A percentile compares a stretch with the other conserved stretches of the same genome.
Conservation (phyloP, 805 yeast species). For the Metschnikowia colocasiae region DNA sequence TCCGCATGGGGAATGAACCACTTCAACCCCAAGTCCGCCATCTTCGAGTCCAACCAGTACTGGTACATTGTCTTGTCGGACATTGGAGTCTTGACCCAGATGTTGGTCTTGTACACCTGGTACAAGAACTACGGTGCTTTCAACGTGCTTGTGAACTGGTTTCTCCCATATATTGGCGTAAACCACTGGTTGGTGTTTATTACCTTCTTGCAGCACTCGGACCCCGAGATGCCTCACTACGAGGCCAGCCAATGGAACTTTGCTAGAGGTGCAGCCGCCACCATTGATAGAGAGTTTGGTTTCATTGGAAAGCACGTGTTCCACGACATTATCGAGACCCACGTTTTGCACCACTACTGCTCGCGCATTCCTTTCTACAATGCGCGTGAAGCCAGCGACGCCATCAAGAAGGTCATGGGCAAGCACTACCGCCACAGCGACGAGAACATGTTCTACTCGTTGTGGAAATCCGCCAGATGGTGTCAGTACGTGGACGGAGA, state of each 20-base stretch:
- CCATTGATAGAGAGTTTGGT: constrained; percentile 81
- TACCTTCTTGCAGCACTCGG: constrained; percentile 82
- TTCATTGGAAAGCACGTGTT: constrained; percentile 73
- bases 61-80: constrained; percentile 71
- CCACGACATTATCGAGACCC: constrained; percentile 90
- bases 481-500: constrained; percentile 76
- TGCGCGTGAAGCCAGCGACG: constrained; percentile 75
- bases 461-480: constrained; percentile 60
- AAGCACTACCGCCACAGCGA: constrained; percentile 62
- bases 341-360: constrained; percentile 80
- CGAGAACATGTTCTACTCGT: constrained; percentile 69
- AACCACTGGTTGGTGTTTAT: constrained; percentile 90
- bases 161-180: constrained; percentile 71
- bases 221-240: constrained; percentile 76
- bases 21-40: constrained; percentile 68
- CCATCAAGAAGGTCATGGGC: constrained; percentile 82
- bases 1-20: constrained; percentile 55
- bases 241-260: constrained; percentile 73
- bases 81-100: constrained; percentile 59
- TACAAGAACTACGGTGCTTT: constrained; percentile 59
- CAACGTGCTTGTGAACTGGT: constrained; percentile 64
- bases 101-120: constrained; percentile 55
- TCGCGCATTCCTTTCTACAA: constrained; percentile 86
- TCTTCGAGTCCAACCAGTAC: constrained; percentile 70
- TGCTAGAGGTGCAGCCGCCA: constrained; percentile 88